phyloP scores from a whole-genome alignment of 345 rosid genomes.

The Acer yangbiense region DNA sequence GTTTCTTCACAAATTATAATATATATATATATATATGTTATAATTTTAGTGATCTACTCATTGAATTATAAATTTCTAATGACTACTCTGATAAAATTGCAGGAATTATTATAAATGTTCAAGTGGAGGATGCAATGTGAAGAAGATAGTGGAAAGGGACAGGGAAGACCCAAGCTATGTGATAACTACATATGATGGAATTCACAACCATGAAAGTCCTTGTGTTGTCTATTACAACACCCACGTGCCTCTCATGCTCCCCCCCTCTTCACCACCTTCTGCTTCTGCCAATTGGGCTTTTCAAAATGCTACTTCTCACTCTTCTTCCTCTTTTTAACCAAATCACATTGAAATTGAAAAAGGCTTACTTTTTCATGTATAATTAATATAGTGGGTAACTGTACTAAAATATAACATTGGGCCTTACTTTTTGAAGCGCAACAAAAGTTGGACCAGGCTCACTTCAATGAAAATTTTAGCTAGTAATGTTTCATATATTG shows the following conservation, averaged over 20 bases:
- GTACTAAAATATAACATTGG: not conserved
- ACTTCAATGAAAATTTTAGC: not conserved
- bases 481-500: not conserved
- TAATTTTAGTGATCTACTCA: too few species aligned
- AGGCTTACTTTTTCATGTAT: not conserved
- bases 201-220: conserved; percentile 75
- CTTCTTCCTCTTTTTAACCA: not conserved
- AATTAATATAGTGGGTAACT: too few species aligned
- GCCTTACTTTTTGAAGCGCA: not conserved
- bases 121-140: conserved; percentile 69
- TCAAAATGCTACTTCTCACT: not conserved
- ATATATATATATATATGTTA: too few species aligned
- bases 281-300: not conserved
- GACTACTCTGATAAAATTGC: not conserved
- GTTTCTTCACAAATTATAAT: too few species aligned
- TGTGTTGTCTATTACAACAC: conserved; percentile 33
- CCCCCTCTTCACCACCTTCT: conserved; percentile 21
- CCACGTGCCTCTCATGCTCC: conserved; percentile 27
- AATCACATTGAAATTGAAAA: not conserved
- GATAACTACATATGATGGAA: conserved; percentile 80
- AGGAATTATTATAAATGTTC: conserved; percentile 89
- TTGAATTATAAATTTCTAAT: too few species aligned
- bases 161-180: conserved; percentile 59
- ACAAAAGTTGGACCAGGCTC: not conserved
- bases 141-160: conserved; percentile 88